Percentiles rank a stretch among this genome's conserved stretches.
Evolutionary conservation across 441 rosid genomes (phyloP).

Genomic region (Erodium texanum): DNA sequence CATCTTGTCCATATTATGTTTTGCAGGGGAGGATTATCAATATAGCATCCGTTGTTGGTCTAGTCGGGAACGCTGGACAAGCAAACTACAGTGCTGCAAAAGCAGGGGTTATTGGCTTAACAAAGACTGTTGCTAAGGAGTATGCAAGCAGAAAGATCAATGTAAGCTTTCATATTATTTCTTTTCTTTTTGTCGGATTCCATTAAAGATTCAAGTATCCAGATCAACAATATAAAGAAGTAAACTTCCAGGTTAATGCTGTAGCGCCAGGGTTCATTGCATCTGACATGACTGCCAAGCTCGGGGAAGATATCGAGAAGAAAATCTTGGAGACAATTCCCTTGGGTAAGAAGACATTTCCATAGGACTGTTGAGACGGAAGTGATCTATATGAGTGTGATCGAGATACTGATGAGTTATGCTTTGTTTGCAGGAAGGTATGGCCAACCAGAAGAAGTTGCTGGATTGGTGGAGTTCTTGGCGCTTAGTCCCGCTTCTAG

Average conservation of each 20-base stretch:
- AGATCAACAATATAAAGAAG: background rate
- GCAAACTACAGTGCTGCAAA: constrained; percentile 95
- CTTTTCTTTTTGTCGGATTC: background rate
- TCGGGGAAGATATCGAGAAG: constrained; percentile 76
- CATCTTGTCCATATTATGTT: background rate
- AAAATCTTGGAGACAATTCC: constrained; percentile 75
- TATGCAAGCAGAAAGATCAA: constrained; percentile 76
- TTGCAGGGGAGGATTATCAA: constrained; percentile 78
- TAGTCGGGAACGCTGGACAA: constrained; percentile 82
- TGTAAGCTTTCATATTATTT: constrained; percentile 27
- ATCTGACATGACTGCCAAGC: constrained; percentile 92
- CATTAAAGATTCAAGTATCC: background rate
- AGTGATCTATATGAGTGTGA: background rate
- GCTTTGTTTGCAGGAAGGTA: constrained; percentile 53
- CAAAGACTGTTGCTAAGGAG: constrained; percentile 76
- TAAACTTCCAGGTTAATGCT: constrained; percentile 57
- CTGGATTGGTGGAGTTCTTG: constrained; percentile 88
- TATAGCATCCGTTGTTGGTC: constrained; percentile 78
- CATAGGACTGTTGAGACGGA: background rate
- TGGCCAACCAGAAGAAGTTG: constrained; percentile 91
- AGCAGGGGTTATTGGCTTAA: constrained; percentile 87
- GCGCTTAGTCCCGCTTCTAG: constrained; percentile 75
- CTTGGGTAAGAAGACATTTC: constrained; percentile 38
- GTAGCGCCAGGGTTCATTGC: constrained; percentile 86
- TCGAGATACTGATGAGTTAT: background rate